A percentile compares a stretch with the other conserved stretches of the same genome.
Evolutionary conservation across 352 stramenopile species (phyloP).

Genomic region (Pythium folliculosum): DNA sequence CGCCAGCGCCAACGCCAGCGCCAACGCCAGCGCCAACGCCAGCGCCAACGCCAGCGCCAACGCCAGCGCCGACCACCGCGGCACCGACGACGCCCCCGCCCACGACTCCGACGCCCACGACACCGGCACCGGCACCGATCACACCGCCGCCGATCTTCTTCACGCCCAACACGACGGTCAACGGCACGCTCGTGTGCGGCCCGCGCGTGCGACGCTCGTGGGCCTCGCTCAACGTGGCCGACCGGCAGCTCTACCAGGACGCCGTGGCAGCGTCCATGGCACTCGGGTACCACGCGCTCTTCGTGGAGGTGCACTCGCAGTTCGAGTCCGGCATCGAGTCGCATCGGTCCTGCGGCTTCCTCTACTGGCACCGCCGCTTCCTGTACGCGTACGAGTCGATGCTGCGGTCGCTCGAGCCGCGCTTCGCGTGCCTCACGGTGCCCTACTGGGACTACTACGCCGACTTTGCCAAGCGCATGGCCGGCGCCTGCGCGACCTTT

Average conservation of each 20-base stretch:
- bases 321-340: constrained; percentile 38
- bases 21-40: neutral
- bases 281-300: constrained; percentile 51
- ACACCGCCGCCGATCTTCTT: constrained; percentile 17
- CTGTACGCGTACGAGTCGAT: constrained; percentile 77
- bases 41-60: neutral
- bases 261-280: constrained; percentile 59
- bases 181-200: constrained; percentile 30
- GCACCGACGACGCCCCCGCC: neutral
- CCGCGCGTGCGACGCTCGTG: constrained; percentile 56
- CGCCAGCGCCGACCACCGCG: neutral
- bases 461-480: constrained; percentile 52
- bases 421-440: constrained; percentile 68
- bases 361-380: constrained; percentile 75
- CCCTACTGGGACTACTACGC: constrained; percentile 83
- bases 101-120: neutral
- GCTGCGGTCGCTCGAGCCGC: constrained; percentile 59
- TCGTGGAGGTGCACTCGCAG: constrained; percentile 60
- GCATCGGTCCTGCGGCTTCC: constrained; percentile 50
- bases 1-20: neutral
- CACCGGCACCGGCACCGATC: constrained; percentile 5
- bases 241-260: constrained; percentile 69
- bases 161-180: constrained; percentile 21
- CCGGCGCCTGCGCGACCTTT: constrained; percentile 40
- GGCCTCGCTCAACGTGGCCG: constrained; percentile 36